Evolutionary conservation across 495 filamentous ascomycete genomes (phyloP), one percentile per base, ranked within the genome.

Genomic region (Neurospora tetraspora): DNA sequence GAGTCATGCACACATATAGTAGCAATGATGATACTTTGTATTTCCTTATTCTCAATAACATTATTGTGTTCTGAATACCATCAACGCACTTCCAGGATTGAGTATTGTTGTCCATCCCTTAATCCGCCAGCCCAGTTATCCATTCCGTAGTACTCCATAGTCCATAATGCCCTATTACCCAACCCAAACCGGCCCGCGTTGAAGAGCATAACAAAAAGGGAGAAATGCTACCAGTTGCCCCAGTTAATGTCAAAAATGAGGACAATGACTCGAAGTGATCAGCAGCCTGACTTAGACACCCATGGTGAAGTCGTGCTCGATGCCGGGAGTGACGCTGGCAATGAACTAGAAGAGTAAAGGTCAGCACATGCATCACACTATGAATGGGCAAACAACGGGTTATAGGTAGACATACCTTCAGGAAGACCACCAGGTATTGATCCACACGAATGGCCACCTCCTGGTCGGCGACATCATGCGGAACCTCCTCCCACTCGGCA

Each of bases 301-400:
- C 94, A 98, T 99, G 2, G 96, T 99, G 80, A 96, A 98, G 80
- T 99, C 96, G 79, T 98, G 93, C 83, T 98, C 96, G 80, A 99
- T 98, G 16, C 94, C 94, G 9, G 96, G 96, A 31, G 95, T 98
- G 36, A 99, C 95, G 73, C 92, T 94, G 14, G 96, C 94, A 87
- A 98, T 96, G 81, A 99, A 98, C 89, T 89, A 71, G 34, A 20
- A 68, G 14, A 18, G 23, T n/a, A 68, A 80, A 73, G 76, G 79
- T 69, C 37, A 71, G 27, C 53, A 65, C 14, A 16, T 9, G 7
- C 14, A 36, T 2, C 16, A 3, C 43, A 27, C 11, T 4, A 31
- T 4, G 34, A 36, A n/a, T 34, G 2, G 9, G 18, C 27, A 27
- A 12, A 18, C 14, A 27, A 2, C 18, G 8, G 42, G 14, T 16